These are phyloP conservation scores for Cucurbitaria berberidis DNA, from an alignment of 2,329 filamentous ascomycete genomes.

Conservation along the genomic window DNA sequence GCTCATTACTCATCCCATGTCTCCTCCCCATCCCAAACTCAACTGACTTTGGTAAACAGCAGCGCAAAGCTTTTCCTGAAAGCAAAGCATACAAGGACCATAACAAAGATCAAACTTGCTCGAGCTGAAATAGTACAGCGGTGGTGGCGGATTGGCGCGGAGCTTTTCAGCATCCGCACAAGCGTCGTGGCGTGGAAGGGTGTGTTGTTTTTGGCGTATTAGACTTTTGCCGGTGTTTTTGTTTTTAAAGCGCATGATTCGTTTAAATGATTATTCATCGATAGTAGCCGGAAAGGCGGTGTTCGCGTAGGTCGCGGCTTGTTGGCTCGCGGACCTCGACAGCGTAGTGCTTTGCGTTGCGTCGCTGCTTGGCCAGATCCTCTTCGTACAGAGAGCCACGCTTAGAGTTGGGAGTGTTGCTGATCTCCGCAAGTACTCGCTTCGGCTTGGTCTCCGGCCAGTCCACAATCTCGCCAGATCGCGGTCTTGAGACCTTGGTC, in stretches of 20 bases:
- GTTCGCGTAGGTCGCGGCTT: slow-evolving; percentile 43
- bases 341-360: slow-evolving; percentile 46
- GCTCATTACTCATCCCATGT: slow-evolving; percentile 7
- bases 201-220: not conserved
- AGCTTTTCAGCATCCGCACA: slow-evolving; percentile 30
- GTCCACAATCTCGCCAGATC: slow-evolving; percentile 47
- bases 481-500: slow-evolving; percentile 39
- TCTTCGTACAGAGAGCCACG: slow-evolving; percentile 52
- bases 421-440: slow-evolving; percentile 38
- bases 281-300: slow-evolving; percentile 49
- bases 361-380: slow-evolving; percentile 45
- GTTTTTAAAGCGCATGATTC: slow-evolving; percentile 16
- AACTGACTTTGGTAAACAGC: slow-evolving; percentile 24
- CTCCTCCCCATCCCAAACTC: slow-evolving; percentile 6
- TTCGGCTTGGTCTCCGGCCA: slow-evolving; percentile 37
- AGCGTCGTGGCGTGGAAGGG: slow-evolving; percentile 10
- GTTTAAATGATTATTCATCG: slow-evolving; percentile 34
- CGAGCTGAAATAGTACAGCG: slow-evolving; percentile 25
- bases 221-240: slow-evolving; percentile 3
- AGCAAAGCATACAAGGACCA: slow-evolving; percentile 33
- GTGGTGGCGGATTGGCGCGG: slow-evolving; percentile 23
- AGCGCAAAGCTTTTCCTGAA: slow-evolving; percentile 33
- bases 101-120: slow-evolving; percentile 25
- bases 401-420: slow-evolving; percentile 39
- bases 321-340: slow-evolving; percentile 53